Evolutionary conservation across 176 grass and related monocot genomes (phyloP).

Genomic region (Puya raimondii): DNA sequence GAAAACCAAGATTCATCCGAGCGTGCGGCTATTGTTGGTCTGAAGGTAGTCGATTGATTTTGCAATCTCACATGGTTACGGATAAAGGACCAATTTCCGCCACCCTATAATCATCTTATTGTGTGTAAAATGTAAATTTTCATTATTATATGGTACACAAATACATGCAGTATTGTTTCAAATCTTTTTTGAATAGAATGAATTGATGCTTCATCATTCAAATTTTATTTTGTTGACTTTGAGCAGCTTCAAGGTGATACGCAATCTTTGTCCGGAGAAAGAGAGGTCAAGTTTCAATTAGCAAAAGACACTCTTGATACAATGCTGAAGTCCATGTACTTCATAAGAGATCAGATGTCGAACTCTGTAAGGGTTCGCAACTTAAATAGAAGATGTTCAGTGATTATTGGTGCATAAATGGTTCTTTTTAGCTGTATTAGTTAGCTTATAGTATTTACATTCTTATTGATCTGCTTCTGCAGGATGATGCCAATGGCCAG

Average conservation of each 20-base stretch:
- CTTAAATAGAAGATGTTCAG: not conserved
- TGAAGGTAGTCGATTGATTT: slow-evolving; percentile 20
- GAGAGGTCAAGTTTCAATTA: slow-evolving; percentile 31
- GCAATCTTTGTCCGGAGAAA: slow-evolving; percentile 14
- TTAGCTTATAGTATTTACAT: not conserved
- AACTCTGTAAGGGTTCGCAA: slow-evolving; percentile 16
- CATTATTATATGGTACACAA: too few species aligned
- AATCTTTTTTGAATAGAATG: not conserved
- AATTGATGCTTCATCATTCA: slow-evolving; percentile 2
- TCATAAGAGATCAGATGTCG: slow-evolving; percentile 21
- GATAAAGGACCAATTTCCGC: too few species aligned
- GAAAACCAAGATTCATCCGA: slow-evolving; percentile 27
- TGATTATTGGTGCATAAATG: not conserved
- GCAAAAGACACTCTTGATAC: slow-evolving; percentile 47
- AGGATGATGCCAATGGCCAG: slow-evolving; percentile 20
- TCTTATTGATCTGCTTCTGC: slow-evolving; percentile 5
- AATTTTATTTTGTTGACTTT: slow-evolving; percentile 4
- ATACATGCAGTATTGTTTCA: not conserved
- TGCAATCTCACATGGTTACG: not conserved
- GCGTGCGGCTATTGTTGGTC: slow-evolving; percentile 17
- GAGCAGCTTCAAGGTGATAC: slow-evolving; percentile 33
- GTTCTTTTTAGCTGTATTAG: not conserved
- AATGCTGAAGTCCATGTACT: slow-evolving; percentile 45
- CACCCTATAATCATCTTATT: too few species aligned
- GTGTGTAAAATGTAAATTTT: too few species aligned